A percentile compares a stretch with the other conserved stretches of the same genome.
Conservation (phyloP, 805 yeast species). For the Blastobotrys attinorum region DNA sequence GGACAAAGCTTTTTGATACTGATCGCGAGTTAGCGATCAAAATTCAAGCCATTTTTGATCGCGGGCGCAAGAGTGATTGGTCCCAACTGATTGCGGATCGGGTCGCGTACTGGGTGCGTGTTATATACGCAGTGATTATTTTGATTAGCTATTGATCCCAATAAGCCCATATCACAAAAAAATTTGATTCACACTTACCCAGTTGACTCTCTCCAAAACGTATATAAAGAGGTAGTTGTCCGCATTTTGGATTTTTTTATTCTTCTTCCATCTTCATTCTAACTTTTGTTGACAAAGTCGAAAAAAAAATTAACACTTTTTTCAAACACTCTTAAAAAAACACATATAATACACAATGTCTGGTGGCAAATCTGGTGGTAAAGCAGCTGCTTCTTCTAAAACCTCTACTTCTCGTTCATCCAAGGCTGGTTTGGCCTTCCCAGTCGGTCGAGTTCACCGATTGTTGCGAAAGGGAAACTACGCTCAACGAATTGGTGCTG, state of each 20-base stretch:
- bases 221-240: neutral
- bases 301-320: slow-evolving; percentile 17
- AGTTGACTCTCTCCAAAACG: too few species aligned
- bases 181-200: neutral
- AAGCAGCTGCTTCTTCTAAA: slow-evolving; percentile 91
- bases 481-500: slow-evolving; percentile 98
- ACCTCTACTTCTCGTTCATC: slow-evolving; percentile 97
- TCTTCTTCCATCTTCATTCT: slow-evolving; percentile 15
- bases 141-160: neutral
- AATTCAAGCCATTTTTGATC: neutral
- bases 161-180: neutral
- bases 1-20: too few species aligned
- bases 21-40: neutral
- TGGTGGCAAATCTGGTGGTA: slow-evolving; percentile 78
- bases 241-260: slow-evolving; percentile 4
- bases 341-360: slow-evolving; percentile 38
- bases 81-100: neutral
- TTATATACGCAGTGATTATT: neutral
- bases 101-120: neutral
- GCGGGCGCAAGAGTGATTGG: neutral
- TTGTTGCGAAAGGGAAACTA: slow-evolving; percentile 94
- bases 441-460: slow-evolving; percentile 99
- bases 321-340: slow-evolving; percentile 1
- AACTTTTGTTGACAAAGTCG: slow-evolving; percentile 12
- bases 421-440: slow-evolving; percentile 98